Percentiles rank a stretch among this genome's conserved stretches.
Conservation (phyloP, 495 filamentous ascomycete genomes). For the Penicillium parvum region DNA sequence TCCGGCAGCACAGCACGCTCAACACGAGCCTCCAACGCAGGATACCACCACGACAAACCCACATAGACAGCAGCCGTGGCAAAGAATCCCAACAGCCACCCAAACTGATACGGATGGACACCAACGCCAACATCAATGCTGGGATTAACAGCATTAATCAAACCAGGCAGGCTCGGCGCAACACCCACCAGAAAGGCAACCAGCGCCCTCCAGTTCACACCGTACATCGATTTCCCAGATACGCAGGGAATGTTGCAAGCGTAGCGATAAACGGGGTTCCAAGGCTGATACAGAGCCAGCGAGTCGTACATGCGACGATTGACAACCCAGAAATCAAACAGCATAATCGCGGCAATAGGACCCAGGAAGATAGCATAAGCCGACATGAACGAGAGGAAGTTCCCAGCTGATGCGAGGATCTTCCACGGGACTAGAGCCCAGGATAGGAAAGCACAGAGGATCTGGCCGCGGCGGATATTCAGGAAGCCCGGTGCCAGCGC, state of each 20-base stretch:
- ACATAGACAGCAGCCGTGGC: conserved; percentile 45
- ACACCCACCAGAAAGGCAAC: conserved; percentile 60
- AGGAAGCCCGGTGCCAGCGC: conserved; percentile 54
- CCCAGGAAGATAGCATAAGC: conserved; percentile 65
- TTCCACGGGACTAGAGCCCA: conserved; percentile 63
- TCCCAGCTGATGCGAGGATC: conserved; percentile 54
- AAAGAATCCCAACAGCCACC: conserved; percentile 53
- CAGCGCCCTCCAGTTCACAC: conserved; percentile 63
- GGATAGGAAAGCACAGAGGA: conserved; percentile 54
- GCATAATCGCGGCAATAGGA: conserved; percentile 64
- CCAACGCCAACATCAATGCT: conserved; percentile 43
- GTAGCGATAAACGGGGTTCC: conserved; percentile 47
- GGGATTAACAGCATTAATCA: conserved; percentile 48
- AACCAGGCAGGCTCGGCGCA: conserved; percentile 56
- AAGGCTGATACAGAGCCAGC: conserved; percentile 43
- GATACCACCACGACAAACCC: conserved; percentile 34
- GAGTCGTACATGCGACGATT: conserved; percentile 58
- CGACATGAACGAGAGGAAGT: conserved; percentile 58
- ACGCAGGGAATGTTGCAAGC: conserved; percentile 30
- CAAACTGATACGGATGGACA: conserved; percentile 50
- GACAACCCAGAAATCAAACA: conserved; percentile 64
- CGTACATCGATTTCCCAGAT: conserved; percentile 13
- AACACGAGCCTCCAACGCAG: conserved; percentile 35
- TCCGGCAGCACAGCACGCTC: conserved; percentile 41
- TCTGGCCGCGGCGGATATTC: conserved; percentile 60